These are phyloP conservation scores for Saccharomyces eubayanus DNA, from an alignment of 805 yeast species.

Conservation along the genomic window DNA sequence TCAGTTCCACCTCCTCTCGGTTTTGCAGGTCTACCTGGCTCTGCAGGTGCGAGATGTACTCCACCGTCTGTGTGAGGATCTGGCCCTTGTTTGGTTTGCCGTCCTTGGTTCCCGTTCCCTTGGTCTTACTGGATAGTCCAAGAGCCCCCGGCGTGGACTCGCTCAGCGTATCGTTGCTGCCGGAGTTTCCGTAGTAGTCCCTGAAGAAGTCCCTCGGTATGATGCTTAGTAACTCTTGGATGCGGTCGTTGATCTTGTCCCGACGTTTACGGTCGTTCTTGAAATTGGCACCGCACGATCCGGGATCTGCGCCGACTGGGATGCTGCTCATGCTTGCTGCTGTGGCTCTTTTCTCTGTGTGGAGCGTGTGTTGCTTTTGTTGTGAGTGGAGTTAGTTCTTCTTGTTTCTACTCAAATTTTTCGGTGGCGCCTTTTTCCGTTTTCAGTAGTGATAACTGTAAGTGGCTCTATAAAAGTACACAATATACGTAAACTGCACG, in stretches of 20 bases:
- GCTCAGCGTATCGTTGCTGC: conserved; percentile 3
- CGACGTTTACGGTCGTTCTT: conserved; percentile 39
- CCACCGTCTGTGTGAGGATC: conserved; percentile 65
- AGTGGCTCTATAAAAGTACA: background rate
- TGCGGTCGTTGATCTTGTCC: conserved; percentile 51
- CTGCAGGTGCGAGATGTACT: conserved; percentile 59
- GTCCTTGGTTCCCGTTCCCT: conserved; percentile 64
- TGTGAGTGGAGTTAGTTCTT: background rate
- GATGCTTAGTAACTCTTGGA: conserved; percentile 41
- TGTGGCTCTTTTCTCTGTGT: background rate
- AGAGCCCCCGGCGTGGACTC: conserved; percentile 6
- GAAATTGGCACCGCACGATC: background rate
- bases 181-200: conserved; percentile 23
- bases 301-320: background rate
- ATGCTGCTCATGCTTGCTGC: background rate
- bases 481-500: background rate
- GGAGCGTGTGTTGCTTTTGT: background rate
- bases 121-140: conserved; percentile 11
- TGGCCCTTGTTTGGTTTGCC: conserved; percentile 85
- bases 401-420: background rate
- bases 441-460: background rate
- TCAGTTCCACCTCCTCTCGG: conserved; percentile 67
- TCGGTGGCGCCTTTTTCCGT: background rate
- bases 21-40: conserved; percentile 70
- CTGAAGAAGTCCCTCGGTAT: conserved; percentile 41